Conservation (phyloP, 345 rosid species). For the Populus tremula region DNA sequence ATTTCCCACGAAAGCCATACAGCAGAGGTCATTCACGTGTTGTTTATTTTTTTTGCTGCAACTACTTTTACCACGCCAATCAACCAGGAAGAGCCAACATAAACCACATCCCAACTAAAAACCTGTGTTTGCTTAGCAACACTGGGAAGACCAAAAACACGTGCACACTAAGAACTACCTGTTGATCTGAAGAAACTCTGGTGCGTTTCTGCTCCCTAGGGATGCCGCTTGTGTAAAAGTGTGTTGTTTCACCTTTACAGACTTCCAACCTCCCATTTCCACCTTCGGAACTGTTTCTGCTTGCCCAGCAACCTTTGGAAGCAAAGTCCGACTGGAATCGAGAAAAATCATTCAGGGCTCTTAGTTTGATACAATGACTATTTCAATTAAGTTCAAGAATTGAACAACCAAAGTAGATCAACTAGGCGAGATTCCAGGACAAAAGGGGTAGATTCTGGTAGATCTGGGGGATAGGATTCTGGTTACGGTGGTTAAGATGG, state of each 20-base stretch:
- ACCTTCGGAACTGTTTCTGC: conserved; percentile 32
- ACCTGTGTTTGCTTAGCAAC: background rate
- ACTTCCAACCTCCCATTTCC: conserved; percentile 62
- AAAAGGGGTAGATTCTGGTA: too few relatives aligned
- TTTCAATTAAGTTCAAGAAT: background rate
- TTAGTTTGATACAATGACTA: background rate
- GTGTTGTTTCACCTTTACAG: conserved; percentile 43
- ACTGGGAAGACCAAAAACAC: background rate
- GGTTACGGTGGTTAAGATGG: conserved; percentile 1
- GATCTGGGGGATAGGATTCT: too few relatives aligned
- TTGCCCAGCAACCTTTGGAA: conserved; percentile 28
- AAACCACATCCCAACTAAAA: background rate
- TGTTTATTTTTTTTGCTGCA: background rate
- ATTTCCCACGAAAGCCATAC: conserved; percentile 6
- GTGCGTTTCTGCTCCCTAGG: conserved; percentile 28
- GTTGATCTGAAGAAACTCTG: conserved; percentile 31
- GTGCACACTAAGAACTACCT: conserved; percentile 29
- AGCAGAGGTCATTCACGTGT: background rate
- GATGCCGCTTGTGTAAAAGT: conserved; percentile 20
- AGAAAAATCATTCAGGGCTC: background rate
- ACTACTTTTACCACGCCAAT: background rate
- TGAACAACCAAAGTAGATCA: background rate
- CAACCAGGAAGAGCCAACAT: background rate
- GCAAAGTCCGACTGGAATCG: conserved; percentile 42
- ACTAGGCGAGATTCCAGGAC: background rate